Evolutionary conservation across 2,329 filamentous ascomycete species (phyloP), one percentile per base, ranked within the genome.

Genomic region (Phaeomoniella chlamydospora): DNA sequence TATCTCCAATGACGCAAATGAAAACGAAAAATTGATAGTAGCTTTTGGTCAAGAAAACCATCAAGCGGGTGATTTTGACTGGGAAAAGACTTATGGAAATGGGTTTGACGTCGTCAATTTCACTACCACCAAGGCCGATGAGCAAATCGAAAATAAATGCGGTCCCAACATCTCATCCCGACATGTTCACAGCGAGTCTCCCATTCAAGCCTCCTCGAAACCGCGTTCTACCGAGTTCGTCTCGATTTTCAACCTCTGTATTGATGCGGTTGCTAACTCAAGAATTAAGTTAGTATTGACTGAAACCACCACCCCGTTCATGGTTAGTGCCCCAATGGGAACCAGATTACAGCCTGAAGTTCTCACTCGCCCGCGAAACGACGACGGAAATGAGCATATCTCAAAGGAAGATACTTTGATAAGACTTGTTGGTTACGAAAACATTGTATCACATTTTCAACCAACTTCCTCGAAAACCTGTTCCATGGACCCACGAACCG

Each of bases 41-140:
- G 84, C 81, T 0, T 96, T 98, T 57, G 81, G 85, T 1, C 67
- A 67, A 12, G 90, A 98, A 62, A 98, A 98, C 50, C 77, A 83
- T 38, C 62, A 69, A 3, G 64, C 71, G 1, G 86, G 90, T 43
- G 64, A 73, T 3, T 85, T 87, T 44, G 68, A 80, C 46, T 94
- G 88, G 88, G 63, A 77, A 3, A 60, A 60, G 0, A 58, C 70
- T 15, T 98, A 98, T 49, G 87, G 86, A 0, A 46, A 50, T 1
- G 90, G 90, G 0, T 94, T 86, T 43, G 82, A 98, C 49, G 84
- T 94, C 6, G 58, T 67, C 35, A 65, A 67, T 39, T 65, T 66
- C 47, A 53, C 60, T 13, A 61, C 58, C 3, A 43, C 41, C 11
- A 18, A 34, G 4, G 13, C n/a, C 10, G 17, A 18, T 14, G 30